Base-by-base conservation (phyloP, 768 basidiomycete species). In the Termitomyces sp. region DNA sequence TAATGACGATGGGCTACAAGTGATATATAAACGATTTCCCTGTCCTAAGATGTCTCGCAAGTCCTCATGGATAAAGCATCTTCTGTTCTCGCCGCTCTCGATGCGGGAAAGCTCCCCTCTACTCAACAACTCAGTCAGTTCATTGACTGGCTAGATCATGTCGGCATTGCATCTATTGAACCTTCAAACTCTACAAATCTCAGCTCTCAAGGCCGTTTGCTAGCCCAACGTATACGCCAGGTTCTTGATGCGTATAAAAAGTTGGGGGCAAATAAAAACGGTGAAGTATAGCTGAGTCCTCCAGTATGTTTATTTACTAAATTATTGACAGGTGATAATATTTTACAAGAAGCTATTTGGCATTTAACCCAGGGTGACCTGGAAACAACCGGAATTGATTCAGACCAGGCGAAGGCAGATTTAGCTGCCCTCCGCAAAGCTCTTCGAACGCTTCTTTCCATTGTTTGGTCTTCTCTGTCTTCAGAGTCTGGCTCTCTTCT, bases 61-160 rank as follows among this genome's bases (percentile, higher is more conserved):
- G 26, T 36, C 24, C 16, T 57, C 56, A 89, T 90, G 87, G 85
- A 90, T 57, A 82, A 80, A 72, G 59, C 79, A 49, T 75, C 85
- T 18, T 83, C 84, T 38, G 64, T 88, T 26, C 66, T 86, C 56
- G 88, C 85, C 48, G 88, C 88, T 8, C 70, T 90, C 63, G 79
- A 83, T 60, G 86, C 87, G 18, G 86, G 86, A 22, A 90, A 90
- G 66, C 72, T 88, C 4, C 88, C 88, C 18, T 76, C 76, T 1
- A 84, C 87, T 11, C 68, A 78, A 30, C 88, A 90, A 65, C 62
- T 81, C 40, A 76, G 76, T 59, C 65, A 66, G 0, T 75, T 79
- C 64, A 76, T 87, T 61, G 81, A 87, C 65, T 83, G 78, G 76
- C 64, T 82, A 47, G 80, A 83, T 41, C 65, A 74, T 13, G 74